These are phyloP conservation scores for Colletotrichum liriopes DNA, from an alignment of 2,329 filamentous ascomycete genomes.

Conservation along the genomic window DNA sequence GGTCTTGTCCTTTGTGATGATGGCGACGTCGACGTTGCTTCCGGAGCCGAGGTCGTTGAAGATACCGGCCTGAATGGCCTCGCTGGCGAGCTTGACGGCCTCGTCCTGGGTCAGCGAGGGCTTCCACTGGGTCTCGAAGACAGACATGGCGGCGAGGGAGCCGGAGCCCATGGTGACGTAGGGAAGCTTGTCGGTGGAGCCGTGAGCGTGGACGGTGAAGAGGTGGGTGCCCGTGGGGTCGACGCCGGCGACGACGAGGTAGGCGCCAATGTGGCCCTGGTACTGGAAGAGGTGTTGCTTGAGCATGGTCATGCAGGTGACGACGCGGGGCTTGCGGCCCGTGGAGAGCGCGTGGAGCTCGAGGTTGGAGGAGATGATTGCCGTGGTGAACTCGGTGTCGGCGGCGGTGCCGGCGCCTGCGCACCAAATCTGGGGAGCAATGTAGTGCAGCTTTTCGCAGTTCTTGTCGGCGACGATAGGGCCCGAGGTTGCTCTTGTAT, in stretches of 20 bases:
- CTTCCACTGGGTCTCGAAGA: constrained; percentile 98
- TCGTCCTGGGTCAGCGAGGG: constrained; percentile 81
- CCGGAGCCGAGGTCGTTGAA: constrained; percentile 98
- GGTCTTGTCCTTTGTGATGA: constrained; percentile 97
- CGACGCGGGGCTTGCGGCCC: constrained; percentile 95
- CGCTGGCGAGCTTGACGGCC: constrained; percentile 85
- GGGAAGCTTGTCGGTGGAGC: constrained; percentile 97
- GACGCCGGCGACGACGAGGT: constrained; percentile 96
- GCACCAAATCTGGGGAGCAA: constrained; percentile 98
- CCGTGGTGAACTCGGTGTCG: constrained; percentile 99
- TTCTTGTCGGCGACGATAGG: constrained; percentile 99
- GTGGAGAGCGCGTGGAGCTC: constrained; percentile 97
- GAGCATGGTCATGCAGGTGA: constrained; percentile 99
- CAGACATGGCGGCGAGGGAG: constrained; percentile 95
- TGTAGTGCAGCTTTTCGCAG: constrained; percentile 99
- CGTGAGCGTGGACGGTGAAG: constrained; percentile 98
- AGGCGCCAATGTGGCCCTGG: constrained; percentile 97
- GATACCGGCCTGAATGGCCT: constrained; percentile 96
- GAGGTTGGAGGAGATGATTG: constrained; percentile 98
- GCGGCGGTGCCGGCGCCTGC: constrained; percentile 97
- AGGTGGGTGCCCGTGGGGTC: constrained; percentile 96
- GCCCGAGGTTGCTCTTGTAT: constrained; percentile 96
- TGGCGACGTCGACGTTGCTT: constrained; percentile 96
- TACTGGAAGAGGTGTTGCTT: constrained; percentile 99
- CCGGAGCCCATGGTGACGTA: constrained; percentile 99